A percentile compares a stretch with the other conserved stretches of the same genome.
phyloP scores from a whole-genome alignment of 495 filamentous ascomycete genomes.

The Annulohypoxylon bovei region DNA sequence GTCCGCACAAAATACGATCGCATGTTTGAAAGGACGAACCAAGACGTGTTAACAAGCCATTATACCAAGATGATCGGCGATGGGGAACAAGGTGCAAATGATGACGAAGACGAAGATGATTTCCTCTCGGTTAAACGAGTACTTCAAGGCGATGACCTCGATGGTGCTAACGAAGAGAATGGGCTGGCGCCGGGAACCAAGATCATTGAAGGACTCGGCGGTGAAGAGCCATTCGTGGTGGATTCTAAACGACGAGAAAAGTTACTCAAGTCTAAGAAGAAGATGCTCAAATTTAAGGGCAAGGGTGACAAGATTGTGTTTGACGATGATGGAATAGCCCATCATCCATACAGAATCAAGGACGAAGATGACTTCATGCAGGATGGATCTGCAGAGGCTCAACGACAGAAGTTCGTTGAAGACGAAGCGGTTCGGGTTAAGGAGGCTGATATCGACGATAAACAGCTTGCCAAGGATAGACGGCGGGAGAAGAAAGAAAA shows the following conservation, averaged over 20 bases:
- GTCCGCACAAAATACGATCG: slow-evolving; percentile 93
- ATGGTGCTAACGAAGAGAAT: slow-evolving; percentile 47
- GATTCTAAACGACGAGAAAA: slow-evolving; percentile 95
- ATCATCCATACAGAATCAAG: slow-evolving; percentile 87
- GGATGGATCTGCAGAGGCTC: slow-evolving; percentile 75
- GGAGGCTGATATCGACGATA: slow-evolving; percentile 82
- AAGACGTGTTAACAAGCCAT: slow-evolving; percentile 91
- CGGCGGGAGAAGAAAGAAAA: slow-evolving; percentile 87
- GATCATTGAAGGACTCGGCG: slow-evolving; percentile 61
- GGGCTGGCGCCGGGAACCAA: slow-evolving; percentile 54
- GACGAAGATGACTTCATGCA: slow-evolving; percentile 80
- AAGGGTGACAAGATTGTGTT: slow-evolving; percentile 85
- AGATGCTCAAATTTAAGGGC: slow-evolving; percentile 85
- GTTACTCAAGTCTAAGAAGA: slow-evolving; percentile 92
- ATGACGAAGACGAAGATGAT: slow-evolving; percentile 69
- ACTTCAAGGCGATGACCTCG: slow-evolving; percentile 64
- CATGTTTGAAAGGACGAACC: slow-evolving; percentile 95
- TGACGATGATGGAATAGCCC: slow-evolving; percentile 89
- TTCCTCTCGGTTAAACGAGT: slow-evolving; percentile 91
- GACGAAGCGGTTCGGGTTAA: slow-evolving; percentile 76
- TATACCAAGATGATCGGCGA: slow-evolving; percentile 86
- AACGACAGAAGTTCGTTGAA: slow-evolving; percentile 79
- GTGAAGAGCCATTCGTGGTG: slow-evolving; percentile 74
- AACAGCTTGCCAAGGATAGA: slow-evolving; percentile 80
- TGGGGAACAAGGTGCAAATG: slow-evolving; percentile 57